phyloP scores from a whole-genome alignment of 805 yeast species.

The Sugiyamaella marilandica region DNA sequence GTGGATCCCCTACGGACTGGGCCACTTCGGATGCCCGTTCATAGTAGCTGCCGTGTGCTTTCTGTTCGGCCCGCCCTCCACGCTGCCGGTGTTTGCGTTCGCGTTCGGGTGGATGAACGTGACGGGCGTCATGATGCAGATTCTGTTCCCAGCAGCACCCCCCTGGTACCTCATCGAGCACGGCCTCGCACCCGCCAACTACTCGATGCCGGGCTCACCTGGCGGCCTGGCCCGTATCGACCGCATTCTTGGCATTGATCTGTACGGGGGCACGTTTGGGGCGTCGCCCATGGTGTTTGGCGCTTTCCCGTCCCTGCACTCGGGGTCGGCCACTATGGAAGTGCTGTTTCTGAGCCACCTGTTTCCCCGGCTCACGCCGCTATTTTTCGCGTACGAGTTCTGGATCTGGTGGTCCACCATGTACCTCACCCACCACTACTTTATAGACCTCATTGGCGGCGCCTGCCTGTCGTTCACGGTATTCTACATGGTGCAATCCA shows the following conservation, averaged over 20 bases:
- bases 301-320: constrained; percentile 79
- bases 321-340: constrained; percentile 93
- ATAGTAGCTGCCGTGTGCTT: constrained; percentile 74
- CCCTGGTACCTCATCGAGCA: constrained; percentile 91
- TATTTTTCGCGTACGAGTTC: constrained; percentile 72
- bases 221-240: constrained; percentile 94
- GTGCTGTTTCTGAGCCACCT: constrained; percentile 79
- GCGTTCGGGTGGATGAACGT: constrained; percentile 95
- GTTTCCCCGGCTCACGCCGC: constrained; percentile 63
- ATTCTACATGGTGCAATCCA: constrained; percentile 64
- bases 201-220: constrained; percentile 87
- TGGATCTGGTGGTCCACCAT: constrained; percentile 99
- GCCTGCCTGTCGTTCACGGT: constrained; percentile 72
- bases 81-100: constrained; percentile 77
- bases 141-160: constrained; percentile 88
- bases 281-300: constrained; percentile 94
- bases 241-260: constrained; percentile 64
- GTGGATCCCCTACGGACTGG: constrained; percentile 91
- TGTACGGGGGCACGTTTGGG: constrained; percentile 75
- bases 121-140: constrained; percentile 76
- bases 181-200: constrained; percentile 86
- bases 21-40: constrained; percentile 89
- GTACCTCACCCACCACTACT: constrained; percentile 96
- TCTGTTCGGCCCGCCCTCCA: constrained; percentile 86
- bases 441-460: constrained; percentile 91